Percentiles rank a stretch among this genome's conserved stretches.
phyloP scores from a whole-genome alignment of 164 flowering plant species.

The Tetracentron sinense region DNA sequence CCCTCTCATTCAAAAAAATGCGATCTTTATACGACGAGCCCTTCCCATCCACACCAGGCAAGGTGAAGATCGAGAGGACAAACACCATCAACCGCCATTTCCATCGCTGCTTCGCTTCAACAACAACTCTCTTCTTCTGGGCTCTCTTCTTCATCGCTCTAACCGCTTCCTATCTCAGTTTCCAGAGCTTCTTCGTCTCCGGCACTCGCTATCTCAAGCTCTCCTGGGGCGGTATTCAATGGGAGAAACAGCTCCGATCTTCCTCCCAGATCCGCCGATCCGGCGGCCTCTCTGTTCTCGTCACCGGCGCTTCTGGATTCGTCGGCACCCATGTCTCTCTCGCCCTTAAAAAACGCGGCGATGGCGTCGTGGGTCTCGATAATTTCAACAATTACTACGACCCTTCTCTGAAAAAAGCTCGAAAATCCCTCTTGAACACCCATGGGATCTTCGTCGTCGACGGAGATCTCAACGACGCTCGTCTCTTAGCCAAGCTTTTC shows the following conservation, averaged over 20 bases:
- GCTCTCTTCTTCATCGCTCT: constrained; percentile 62
- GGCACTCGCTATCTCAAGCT: constrained; percentile 43
- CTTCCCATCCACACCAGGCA: constrained; percentile 55
- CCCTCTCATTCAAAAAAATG: constrained; percentile 23
- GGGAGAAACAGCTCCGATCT: constrained; percentile 59
- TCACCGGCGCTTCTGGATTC: constrained; percentile 70
- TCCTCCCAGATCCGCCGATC: constrained; percentile 61
- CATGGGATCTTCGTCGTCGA: constrained; percentile 56
- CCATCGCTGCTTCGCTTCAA: constrained; percentile 61
- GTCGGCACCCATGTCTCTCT: constrained; percentile 66
- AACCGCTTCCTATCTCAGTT: constrained; percentile 61
- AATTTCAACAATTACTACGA: constrained; percentile 79
- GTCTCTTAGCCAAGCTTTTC: constrained; percentile 49
- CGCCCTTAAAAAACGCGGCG: constrained; percentile 64
- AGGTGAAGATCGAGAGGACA: constrained; percentile 54
- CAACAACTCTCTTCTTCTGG: constrained; percentile 68
- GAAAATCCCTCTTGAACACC: constrained; percentile 31
- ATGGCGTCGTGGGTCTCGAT: constrained; percentile 79
- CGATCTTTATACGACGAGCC: constrained; percentile 53
- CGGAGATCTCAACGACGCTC: constrained; percentile 64
- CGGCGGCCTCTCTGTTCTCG: constrained; percentile 60
- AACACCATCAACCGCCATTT: constrained; percentile 45
- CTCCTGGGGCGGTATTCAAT: constrained; percentile 64
- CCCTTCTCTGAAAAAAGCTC: constrained; percentile 53
- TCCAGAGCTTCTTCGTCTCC: constrained; percentile 57